A percentile compares a stretch with the other conserved stretches of the same genome.
Conservation (phyloP, 140 eudicot genomes). For the Senecio squalidus region DNA sequence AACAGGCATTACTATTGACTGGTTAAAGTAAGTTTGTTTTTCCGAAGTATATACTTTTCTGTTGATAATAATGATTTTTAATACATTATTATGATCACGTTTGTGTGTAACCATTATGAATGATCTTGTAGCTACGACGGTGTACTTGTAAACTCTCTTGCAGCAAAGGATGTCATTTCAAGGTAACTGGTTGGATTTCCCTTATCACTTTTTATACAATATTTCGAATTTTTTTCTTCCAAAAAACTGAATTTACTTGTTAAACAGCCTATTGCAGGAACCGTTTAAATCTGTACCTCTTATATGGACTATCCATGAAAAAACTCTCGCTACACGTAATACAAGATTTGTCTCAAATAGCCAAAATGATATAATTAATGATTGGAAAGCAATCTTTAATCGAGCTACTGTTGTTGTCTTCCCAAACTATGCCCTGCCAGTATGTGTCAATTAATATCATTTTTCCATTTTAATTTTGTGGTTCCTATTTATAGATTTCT, state of each 20-base stretch:
- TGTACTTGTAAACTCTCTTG: conserved; percentile 67
- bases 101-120: background rate
- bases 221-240: background rate
- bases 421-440: conserved; percentile 83
- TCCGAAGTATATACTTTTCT: background rate
- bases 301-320: conserved; percentile 82
- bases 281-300: conserved; percentile 88
- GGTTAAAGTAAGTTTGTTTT: conserved; percentile 74
- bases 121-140: conserved; percentile 82
- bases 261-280: conserved; percentile 94
- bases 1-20: conserved; percentile 47
- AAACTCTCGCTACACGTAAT: conserved; percentile 52
- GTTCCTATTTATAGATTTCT: background rate
- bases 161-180: conserved; percentile 53
- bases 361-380: conserved; percentile 47
- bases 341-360: conserved; percentile 44
- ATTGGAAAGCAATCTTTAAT: conserved; percentile 60
- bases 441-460: conserved; percentile 23
- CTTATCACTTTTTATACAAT: background rate
- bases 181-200: conserved; percentile 35
- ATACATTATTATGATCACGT: background rate
- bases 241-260: conserved; percentile 30
- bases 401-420: conserved; percentile 82
- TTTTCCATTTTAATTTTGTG: conserved; percentile 4
- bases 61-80: background rate